phyloP scores from a whole-genome alignment of 176 grass and related monocot species.

The Tuctoria greenei region DNA sequence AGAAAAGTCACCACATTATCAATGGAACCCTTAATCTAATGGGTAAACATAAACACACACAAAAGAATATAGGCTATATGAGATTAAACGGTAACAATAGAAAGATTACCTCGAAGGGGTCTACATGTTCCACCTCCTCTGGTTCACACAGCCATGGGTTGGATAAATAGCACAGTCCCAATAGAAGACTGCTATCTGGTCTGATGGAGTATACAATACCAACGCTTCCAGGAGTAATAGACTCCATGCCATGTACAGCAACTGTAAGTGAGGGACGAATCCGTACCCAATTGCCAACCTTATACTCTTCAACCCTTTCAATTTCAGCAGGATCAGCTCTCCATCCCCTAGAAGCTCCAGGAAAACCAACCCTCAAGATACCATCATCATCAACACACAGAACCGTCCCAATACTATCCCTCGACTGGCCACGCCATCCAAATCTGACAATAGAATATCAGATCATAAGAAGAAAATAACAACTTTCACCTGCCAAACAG shows the following conservation, averaged over 20 bases:
- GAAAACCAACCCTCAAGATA: conserved; percentile 95
- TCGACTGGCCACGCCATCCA: conserved; percentile 93
- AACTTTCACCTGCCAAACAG: conserved; percentile 8
- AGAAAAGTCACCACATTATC: conserved; percentile 7
- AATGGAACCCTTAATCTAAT: not conserved
- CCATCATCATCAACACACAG: conserved; percentile 99
- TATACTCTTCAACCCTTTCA: conserved; percentile 98
- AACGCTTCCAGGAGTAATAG: conserved; percentile 90
- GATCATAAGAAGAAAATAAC: not conserved
- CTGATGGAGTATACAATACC: conserved; percentile 94
- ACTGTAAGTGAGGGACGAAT: conserved; percentile 69
- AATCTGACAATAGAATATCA: conserved; percentile 61
- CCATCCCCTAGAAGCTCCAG: conserved; percentile 98
- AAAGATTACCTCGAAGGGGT: conserved; percentile 82
- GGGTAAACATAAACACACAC: conserved; percentile 9
- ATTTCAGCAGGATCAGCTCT: conserved; percentile 99
- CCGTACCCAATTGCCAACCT: conserved; percentile 92
- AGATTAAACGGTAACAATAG: conserved; percentile 6
- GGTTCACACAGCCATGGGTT: conserved; percentile 96
- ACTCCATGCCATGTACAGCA: conserved; percentile 89
- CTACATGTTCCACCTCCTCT: conserved; percentile 98
- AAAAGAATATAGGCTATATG: not conserved
- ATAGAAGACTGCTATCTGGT: conserved; percentile 94
- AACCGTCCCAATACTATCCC: conserved; percentile 96
- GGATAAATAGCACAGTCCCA: conserved; percentile 91